Evolutionary conservation across 441 rosid genomes (phyloP).

Genomic region (Bocquillonia castaneifolia): DNA sequence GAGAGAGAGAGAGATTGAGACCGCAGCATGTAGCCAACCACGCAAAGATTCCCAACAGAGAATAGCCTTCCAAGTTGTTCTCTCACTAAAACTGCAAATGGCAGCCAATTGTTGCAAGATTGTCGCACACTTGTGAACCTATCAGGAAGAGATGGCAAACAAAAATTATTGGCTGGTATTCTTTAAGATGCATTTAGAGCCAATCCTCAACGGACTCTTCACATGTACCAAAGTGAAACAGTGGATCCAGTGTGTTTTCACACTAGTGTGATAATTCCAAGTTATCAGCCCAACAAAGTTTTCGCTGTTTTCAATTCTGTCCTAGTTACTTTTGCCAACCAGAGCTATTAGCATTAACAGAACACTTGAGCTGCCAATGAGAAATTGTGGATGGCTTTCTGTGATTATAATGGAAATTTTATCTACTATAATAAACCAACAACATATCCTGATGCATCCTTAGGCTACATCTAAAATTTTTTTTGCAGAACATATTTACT

Average conservation of each 20-base stretch:
- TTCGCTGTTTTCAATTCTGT: background rate
- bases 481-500: background rate
- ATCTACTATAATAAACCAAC: background rate
- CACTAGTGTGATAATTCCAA: background rate
- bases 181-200: background rate
- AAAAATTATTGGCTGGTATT: background rate
- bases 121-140: conserved; percentile 91
- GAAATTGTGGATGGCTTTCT: background rate
- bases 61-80: conserved; percentile 65
- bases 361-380: background rate
- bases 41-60: conserved; percentile 83
- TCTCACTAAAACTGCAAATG: conserved; percentile 78
- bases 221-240: background rate
- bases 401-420: background rate
- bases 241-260: background rate
- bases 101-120: conserved; percentile 93
- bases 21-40: conserved; percentile 86
- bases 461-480: background rate
- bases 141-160: conserved; percentile 23
- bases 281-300: background rate
- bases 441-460: conserved; percentile 3
- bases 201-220: background rate
- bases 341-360: background rate
- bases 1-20: conserved; percentile 40
- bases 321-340: background rate